phyloP scores from a whole-genome alignment of 495 filamentous ascomycete species.

The Bacidia rubella region DNA sequence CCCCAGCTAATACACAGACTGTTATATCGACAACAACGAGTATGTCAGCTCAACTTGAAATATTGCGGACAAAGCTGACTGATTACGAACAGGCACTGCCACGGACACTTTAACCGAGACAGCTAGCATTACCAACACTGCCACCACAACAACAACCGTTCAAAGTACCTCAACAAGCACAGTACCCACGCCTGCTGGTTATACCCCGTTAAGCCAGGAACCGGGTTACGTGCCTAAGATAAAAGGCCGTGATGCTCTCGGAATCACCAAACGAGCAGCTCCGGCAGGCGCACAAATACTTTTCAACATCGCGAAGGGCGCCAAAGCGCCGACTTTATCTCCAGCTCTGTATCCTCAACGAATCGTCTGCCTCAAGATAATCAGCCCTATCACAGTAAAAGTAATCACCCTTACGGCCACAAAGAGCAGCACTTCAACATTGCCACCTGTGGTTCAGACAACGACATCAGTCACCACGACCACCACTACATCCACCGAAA shows the following conservation, averaged over 20 bases:
- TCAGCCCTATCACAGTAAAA: background rate
- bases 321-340: background rate
- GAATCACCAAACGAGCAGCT: constrained; percentile 1
- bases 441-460: background rate
- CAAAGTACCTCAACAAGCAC: constrained; percentile 1
- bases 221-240: constrained; percentile 10
- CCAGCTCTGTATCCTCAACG: background rate
- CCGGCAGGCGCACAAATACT: background rate
- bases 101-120: constrained; percentile 3
- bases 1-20: background rate
- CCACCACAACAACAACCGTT: background rate
- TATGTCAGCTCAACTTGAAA: background rate
- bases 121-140: background rate
- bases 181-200: constrained; percentile 6
- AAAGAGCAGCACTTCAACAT: background rate
- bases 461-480: background rate
- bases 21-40: background rate
- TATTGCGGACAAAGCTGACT: background rate
- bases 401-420: background rate
- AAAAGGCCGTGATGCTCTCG: constrained; percentile 8
- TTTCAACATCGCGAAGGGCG: background rate
- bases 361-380: background rate
- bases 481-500: background rate
- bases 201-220: constrained; percentile 3
- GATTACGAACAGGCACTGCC: background rate